Conservation (phyloP, 2,329 filamentous ascomycete genomes). For the Aphanocladium album region DNA sequence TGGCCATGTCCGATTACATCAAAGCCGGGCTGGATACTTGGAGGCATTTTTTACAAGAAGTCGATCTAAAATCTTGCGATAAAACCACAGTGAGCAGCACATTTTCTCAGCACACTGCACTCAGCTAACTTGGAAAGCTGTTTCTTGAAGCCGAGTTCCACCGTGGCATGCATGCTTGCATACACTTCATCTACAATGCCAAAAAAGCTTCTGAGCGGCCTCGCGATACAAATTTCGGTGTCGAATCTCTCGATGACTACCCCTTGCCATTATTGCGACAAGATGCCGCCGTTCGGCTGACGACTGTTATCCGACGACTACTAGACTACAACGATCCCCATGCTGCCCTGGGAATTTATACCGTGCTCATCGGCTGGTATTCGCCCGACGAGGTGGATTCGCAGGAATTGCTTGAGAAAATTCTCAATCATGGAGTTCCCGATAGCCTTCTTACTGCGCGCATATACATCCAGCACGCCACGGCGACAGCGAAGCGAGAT, state of each 20-base stretch:
- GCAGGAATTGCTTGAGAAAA: not conserved
- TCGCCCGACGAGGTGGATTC: not conserved
- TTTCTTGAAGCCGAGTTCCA: conserved; percentile 5
- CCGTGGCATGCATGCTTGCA: not conserved
- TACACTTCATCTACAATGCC: conserved; percentile 1
- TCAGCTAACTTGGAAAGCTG: not conserved
- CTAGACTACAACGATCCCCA: not conserved
- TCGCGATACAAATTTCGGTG: not conserved
- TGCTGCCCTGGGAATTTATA: not conserved
- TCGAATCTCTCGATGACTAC: not conserved
- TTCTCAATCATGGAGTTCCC: not conserved
- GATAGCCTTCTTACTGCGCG: not conserved
- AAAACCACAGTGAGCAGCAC: not conserved
- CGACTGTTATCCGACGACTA: not conserved
- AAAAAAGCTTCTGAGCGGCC: not conserved
- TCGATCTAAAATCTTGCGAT: not conserved
- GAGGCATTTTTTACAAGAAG: not conserved
- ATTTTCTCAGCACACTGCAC: too few species aligned
- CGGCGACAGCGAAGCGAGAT: not conserved
- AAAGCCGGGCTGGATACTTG: not conserved
- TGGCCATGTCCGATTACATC: conserved; percentile 7
- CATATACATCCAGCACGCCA: not conserved
- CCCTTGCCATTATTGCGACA: not conserved
- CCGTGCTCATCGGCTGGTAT: not conserved
- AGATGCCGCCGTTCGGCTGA: not conserved